Percentiles rank a stretch among this genome's conserved stretches.
phyloP scores from a whole-genome alignment of 257 asterid species.

The Jacaranda mimosifolia region DNA sequence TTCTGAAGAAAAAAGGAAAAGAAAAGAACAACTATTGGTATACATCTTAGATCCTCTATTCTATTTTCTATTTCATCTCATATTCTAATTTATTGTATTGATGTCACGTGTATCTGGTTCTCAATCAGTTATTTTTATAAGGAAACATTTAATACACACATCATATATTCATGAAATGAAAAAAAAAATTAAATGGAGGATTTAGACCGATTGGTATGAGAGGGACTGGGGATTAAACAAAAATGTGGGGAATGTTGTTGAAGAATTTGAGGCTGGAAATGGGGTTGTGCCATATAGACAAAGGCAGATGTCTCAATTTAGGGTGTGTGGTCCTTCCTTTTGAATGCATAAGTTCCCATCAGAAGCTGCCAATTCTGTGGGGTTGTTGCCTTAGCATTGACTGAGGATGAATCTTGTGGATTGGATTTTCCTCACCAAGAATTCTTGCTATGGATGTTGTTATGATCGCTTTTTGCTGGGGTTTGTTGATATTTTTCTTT shows the following conservation, averaged over 20 bases:
- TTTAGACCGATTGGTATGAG: not conserved
- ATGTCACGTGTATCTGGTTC: too few relatives aligned
- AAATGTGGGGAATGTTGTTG: constrained; percentile 50
- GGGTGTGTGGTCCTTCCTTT: constrained; percentile 67
- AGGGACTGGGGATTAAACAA: constrained; percentile 32
- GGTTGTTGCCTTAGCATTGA: constrained; percentile 40
- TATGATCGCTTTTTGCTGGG: not conserved
- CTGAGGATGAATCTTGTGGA: constrained; percentile 32
- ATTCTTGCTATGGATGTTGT: not conserved
- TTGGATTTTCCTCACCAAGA: constrained; percentile 28
- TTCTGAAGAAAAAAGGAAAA: too few relatives aligned
- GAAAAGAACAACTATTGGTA: too few relatives aligned
- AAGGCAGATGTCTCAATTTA: constrained; percentile 53
- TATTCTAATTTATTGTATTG: too few relatives aligned
- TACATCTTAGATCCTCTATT: too few relatives aligned
- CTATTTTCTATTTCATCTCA: too few relatives aligned
- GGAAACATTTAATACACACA: too few relatives aligned
- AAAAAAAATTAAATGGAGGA: too few relatives aligned
- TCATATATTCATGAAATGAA: too few relatives aligned
- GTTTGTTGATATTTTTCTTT: not conserved
- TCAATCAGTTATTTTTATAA: too few relatives aligned
- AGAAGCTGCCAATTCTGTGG: constrained; percentile 51
- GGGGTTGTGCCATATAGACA: constrained; percentile 41
- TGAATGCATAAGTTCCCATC: constrained; percentile 48
- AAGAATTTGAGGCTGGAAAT: constrained; percentile 59